Base-by-base conservation (phyloP, 2,329 filamentous ascomycete genomes). In the Ophiocordyceps camponoti-leonardi region DNA sequence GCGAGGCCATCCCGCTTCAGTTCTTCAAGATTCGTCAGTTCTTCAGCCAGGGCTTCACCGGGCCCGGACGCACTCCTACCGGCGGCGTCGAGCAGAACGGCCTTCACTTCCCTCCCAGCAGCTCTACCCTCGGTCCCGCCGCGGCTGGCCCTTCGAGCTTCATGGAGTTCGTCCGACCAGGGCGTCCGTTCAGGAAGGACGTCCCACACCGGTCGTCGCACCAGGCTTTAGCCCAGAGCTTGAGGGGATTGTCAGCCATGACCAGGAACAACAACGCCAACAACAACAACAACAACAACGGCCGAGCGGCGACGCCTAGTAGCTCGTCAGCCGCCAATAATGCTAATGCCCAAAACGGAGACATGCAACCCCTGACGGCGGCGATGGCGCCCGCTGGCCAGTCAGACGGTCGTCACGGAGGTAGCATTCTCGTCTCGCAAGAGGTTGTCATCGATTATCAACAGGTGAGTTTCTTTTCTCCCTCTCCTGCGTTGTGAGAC, bases 11-110 rank as follows among this genome's bases (percentile, higher is more conserved):
- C 1, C 78, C 81, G 0, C 62, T 83, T 28, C 71, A 63, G 42
- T 77, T 84, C 51, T 83, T 84, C 64, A 78, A 75, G 51, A 66
- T 73, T 11, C 77, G 79, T 47, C 81, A 85, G 58, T 71, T 80
- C 49, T 68, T 75, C 0, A 72, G 77, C 51, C 65, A 69, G 20
- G 48, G 46, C 16, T 50, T 48, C 1, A 70, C 73, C 47, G 68
- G 69, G 30, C 67, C 80, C 3, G 33, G 18, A 19, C 19, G 10
- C 10, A 14, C n/a, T 28, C 10, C 16, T 41, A 30, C 35, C 18
- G 23, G 22, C 22, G 11, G 20, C 20, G 8, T 20, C 35, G 4
- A 19, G 16, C 18, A 28, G 22, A 26, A n/a, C 12, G 11, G 14
- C 30, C 11, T 30, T 6, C 35, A 19, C 11, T n/a, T 28, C 43